Percentiles rank a stretch among this genome's conserved stretches.
Evolutionary conservation across 2,329 filamentous ascomycete species (phyloP).

Genomic region (Colletotrichum costaricense): DNA sequence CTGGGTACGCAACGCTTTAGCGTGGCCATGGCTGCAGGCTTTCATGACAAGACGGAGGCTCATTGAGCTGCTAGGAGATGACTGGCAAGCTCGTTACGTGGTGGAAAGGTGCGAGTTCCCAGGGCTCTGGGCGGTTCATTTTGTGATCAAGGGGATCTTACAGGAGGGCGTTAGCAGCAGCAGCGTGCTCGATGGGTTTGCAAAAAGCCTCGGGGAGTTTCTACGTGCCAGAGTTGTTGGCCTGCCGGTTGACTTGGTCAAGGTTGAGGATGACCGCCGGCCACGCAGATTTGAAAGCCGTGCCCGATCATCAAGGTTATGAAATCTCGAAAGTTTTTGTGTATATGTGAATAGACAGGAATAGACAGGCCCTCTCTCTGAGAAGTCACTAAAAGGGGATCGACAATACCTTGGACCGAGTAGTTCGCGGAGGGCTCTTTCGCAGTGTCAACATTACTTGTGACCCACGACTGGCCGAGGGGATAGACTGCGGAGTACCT

Average conservation of each 20-base stretch:
- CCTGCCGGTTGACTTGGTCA: slow-evolving; percentile 41
- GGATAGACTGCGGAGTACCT: background rate
- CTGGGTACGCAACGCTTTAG: slow-evolving; percentile 48
- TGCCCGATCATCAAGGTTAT: background rate
- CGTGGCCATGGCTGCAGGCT: slow-evolving; percentile 53
- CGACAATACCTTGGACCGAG: background rate
- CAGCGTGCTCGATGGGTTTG: slow-evolving; percentile 59
- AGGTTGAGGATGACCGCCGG: slow-evolving; percentile 37
- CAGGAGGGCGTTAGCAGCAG: slow-evolving; percentile 59
- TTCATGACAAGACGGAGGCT: slow-evolving; percentile 51
- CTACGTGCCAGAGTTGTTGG: slow-evolving; percentile 46
- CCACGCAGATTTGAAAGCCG: background rate
- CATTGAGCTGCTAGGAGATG: slow-evolving; percentile 53
- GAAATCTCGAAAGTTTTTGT: background rate
- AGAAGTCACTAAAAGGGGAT: background rate
- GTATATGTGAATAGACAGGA: background rate
- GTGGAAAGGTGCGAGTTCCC: slow-evolving; percentile 60
- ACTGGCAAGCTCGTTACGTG: slow-evolving; percentile 52
- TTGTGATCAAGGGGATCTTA: slow-evolving; percentile 57
- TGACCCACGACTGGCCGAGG: background rate
- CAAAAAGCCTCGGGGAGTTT: slow-evolving; percentile 64
- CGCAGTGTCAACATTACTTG: background rate
- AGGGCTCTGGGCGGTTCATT: slow-evolving; percentile 54
- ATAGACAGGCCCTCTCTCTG: no score
- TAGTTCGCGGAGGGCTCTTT: background rate